Evolutionary conservation across 2,329 filamentous ascomycete species (phyloP), one percentile per base, ranked within the genome.

Genomic region (Kalaharituber pfeilii): DNA sequence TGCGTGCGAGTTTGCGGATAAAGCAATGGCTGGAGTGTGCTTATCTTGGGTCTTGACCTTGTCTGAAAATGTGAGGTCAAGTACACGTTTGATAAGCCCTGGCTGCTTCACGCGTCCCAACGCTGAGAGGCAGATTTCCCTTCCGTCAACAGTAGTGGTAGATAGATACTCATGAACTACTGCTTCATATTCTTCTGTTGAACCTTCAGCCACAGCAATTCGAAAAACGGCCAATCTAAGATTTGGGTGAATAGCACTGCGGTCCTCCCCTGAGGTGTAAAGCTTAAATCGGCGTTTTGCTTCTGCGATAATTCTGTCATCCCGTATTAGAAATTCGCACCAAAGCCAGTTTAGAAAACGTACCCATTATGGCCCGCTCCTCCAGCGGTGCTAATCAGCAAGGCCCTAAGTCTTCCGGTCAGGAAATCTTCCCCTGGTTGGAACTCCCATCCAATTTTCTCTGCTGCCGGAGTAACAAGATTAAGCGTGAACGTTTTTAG

Each of bases 91-190:
- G 45, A 93, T 79, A 27, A 95, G 72, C 8, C 79, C 76, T 0
- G 72, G 66, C 53, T 86, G 78, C 62, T 82, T 81, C 20, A 84
- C 80, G 36, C 80, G 78, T 29, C 87, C 86, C 45, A 98, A 75
- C 3, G 84, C 79, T 33, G 77, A 73, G 2, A 96, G 76, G 61
- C 80, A 83, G 60, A 94, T 84, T 62, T 94, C 87, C 69, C 88
- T 93, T 63, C 87, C 88, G 64, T 96, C 91, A 33, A 95, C 81
- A 6, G 87, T 86, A 52, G 82, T 82, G 11, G 86, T 91, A 51
- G 74, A 80, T 59, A 79, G 75, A 75, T 86, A 96, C 67, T 95
- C 88, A 53, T 86, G 79, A 72, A 89, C 86, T 53, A 98, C 75
- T 6, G 81, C 76, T 26, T 83, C 75, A 61, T 79, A 82, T 53